Percentiles rank a stretch among this genome's conserved stretches.
phyloP scores from a whole-genome alignment of 345 rosid genomes.

The Euphorbia lathyris region DNA sequence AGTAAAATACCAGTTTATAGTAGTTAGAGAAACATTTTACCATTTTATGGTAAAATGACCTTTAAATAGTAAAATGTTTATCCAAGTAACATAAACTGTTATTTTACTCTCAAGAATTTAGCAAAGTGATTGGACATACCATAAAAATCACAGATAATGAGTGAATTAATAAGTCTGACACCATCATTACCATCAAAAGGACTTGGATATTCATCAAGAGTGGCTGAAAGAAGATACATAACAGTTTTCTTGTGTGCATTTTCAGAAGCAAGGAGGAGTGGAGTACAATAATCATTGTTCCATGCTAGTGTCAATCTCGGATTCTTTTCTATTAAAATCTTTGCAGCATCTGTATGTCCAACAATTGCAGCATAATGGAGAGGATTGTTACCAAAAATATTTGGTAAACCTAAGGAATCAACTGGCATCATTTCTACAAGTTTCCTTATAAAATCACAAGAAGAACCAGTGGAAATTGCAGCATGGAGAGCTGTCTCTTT shows the following conservation, averaged over 20 bases:
- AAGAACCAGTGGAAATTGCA: not conserved
- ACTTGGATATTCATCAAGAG: not conserved
- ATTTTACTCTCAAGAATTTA: too few relatives aligned
- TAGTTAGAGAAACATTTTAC: too few relatives aligned
- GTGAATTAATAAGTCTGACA: conserved; percentile 1
- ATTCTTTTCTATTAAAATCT: not conserved
- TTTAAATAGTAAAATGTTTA: too few relatives aligned
- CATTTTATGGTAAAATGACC: too few relatives aligned
- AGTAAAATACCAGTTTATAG: too few relatives aligned
- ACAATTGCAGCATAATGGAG: not conserved
- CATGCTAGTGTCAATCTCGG: not conserved
- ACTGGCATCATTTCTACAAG: not conserved
- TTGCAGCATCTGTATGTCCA: not conserved
- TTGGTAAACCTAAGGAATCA: not conserved
- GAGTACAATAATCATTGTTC: not conserved
- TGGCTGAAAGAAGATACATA: not conserved
- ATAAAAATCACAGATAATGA: not conserved
- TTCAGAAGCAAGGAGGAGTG: not conserved
- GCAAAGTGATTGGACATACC: not conserved
- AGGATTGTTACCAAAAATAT: not conserved
- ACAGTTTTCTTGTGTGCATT: not conserved
- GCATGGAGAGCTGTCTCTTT: not conserved
- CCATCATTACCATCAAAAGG: not conserved
- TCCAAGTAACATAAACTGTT: too few relatives aligned
- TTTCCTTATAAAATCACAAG: not conserved